Evolutionary conservation across 495 filamentous ascomycete genomes (phyloP), one percentile per base, ranked within the genome.

Genomic region (Penicillium angulare): DNA sequence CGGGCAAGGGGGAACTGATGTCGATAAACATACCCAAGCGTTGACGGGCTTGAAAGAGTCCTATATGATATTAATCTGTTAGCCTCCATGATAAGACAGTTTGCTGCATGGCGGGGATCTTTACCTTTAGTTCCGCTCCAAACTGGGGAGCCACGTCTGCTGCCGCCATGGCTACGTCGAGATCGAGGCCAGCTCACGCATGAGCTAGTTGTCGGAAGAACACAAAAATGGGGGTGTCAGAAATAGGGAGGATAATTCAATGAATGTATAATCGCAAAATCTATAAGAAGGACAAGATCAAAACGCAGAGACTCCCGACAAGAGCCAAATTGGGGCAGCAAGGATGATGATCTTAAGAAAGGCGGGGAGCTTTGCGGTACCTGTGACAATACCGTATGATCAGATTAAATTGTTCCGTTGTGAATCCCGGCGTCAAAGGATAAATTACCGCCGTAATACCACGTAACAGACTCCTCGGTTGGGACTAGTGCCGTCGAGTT

Each of bases 31-130:
- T 83, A 86, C 86, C 92, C 95, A 98, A 63, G 79, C 79, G 66
- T 93, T 96, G 66, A 92, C 90, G 12, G 90, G 81, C 67, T 93
- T 97, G 77, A 96, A 97, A 58, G 85, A 85, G 84, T 98, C 93
- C 89, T 93, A 71, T 40, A 35, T 10, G 2, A 55, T 16, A 23
- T 9, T 16, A 34, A 10, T 5, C 0, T 5, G 29, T 54, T 50
- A 60, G 50, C 13, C 31, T 22, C 38, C 32, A 15, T 18, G 20
- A 12, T 31, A 12, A 35, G n/a, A 27, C 15, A 22, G 3, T 2
- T 23, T 33, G 20, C 13, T 48, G 18, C 5, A 32, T 42, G 4
- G 15, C 17, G 23, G 51, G 44, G 7, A 13, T 4, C 0, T 23
- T 38, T 70, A 93, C 90, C 88, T 95, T 97, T 68, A 96, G 78